Percentiles rank a stretch among this genome's conserved stretches.
Evolutionary conservation across 495 filamentous ascomycete genomes (phyloP).

Genomic region (Penicillium antarcticum): DNA sequence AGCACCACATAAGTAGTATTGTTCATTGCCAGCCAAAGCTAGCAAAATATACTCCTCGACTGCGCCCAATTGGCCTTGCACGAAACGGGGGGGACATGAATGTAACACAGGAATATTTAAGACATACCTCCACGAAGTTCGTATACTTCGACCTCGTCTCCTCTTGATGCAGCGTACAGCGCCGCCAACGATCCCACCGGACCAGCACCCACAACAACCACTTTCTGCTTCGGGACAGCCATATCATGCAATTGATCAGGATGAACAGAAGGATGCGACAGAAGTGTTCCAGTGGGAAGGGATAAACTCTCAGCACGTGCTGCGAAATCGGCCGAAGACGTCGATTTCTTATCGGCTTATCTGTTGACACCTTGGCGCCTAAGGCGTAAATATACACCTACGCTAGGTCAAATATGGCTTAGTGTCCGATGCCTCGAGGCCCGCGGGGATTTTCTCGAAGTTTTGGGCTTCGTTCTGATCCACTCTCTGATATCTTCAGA

Average conservation of each 20-base stretch:
- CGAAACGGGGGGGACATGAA: slow-evolving; percentile 3
- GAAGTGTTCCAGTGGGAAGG: neutral
- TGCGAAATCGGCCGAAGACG: slow-evolving; percentile 16
- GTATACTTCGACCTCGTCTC: slow-evolving; percentile 89
- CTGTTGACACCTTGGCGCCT: neutral
- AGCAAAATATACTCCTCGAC: neutral
- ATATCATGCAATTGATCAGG: slow-evolving; percentile 4
- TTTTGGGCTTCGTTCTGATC: slow-evolving; percentile 3
- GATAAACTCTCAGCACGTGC: slow-evolving; percentile 22
- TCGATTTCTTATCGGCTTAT: neutral
- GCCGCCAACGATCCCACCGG: slow-evolving; percentile 91
- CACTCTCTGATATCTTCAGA: neutral
- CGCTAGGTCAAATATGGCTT: neutral
- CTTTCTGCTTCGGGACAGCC: slow-evolving; percentile 53
- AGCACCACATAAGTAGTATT: slow-evolving; percentile 5
- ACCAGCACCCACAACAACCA: slow-evolving; percentile 83
- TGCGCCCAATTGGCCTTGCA: neutral
- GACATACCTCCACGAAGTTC: slow-evolving; percentile 84
- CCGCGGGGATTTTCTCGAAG: slow-evolving; percentile 7
- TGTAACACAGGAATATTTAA: slow-evolving; percentile 4
- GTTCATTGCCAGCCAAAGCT: neutral
- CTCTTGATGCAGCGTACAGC: slow-evolving; percentile 83
- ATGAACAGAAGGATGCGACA: neutral
- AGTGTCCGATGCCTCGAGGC: neutral
- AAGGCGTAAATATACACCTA: neutral